Conservation (phyloP, 108 stramenopile species). For the Stephanodiscus minutulus region DNA sequence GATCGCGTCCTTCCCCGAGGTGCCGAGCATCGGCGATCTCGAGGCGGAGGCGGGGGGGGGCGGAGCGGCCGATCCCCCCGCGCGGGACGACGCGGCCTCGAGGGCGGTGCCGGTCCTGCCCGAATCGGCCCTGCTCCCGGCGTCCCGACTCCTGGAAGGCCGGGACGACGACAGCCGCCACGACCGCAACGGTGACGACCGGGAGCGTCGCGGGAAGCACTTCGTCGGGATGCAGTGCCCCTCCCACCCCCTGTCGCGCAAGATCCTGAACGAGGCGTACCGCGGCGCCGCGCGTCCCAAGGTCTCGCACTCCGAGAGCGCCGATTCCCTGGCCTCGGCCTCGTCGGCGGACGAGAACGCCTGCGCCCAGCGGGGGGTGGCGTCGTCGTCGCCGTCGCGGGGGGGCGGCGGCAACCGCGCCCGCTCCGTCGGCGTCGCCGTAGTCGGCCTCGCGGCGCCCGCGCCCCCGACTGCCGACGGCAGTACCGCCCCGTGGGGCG, state of each 20-base stretch:
- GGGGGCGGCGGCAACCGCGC: not conserved
- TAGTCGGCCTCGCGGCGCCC: conserved; percentile 9
- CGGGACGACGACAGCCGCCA: not conserved
- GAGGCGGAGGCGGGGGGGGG: not conserved
- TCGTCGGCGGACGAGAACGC: conserved; percentile 11
- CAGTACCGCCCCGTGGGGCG: not conserved
- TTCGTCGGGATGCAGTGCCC: conserved; percentile 43
- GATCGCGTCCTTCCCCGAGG: not conserved
- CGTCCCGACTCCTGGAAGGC: not conserved
- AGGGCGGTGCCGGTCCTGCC: conserved; percentile 22
- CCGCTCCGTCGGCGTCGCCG: not conserved
- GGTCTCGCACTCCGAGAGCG: conserved; percentile 5
- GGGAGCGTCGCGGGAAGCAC: not conserved
- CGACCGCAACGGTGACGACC: not conserved
- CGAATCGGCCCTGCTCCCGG: conserved; percentile 13
- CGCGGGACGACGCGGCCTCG: not conserved
- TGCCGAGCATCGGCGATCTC: not conserved
- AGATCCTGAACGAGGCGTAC: conserved; percentile 31
- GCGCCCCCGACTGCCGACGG: not conserved
- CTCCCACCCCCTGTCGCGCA: conserved; percentile 37
- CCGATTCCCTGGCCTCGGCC: conserved; percentile 12
- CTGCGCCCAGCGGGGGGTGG: not conserved
- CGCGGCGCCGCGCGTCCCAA: not conserved
- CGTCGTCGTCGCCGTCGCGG: not conserved
- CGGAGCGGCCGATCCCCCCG: not conserved